A percentile compares a stretch with the other conserved stretches of the same genome.
phyloP scores from a whole-genome alignment of 768 basidiomycete genomes.

The Daedaleopsis sinensis region DNA sequence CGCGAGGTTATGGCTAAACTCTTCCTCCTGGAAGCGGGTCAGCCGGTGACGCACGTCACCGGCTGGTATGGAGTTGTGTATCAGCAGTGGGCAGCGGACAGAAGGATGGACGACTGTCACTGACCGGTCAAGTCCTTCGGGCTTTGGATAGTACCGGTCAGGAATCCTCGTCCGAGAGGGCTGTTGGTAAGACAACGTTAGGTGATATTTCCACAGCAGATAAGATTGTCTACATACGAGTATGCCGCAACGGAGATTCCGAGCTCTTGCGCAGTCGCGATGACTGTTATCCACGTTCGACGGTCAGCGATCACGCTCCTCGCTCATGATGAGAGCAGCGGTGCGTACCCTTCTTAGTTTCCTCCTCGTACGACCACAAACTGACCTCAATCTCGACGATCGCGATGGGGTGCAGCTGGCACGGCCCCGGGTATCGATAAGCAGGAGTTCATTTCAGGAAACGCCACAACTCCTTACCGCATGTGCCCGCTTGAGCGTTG shows the following conservation, averaged over 20 bases:
- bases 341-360: constrained; percentile 45
- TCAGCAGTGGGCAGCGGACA: too few relatives aligned
- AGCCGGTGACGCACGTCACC: constrained; percentile 21
- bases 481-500: constrained; percentile 42
- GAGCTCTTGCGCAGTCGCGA: constrained; percentile 56
- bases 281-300: constrained; percentile 36
- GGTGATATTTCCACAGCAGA: neutral
- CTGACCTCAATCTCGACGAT: too few relatives aligned
- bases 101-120: too few relatives aligned
- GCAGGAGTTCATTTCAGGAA: too few relatives aligned
- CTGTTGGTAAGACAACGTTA: too few relatives aligned
- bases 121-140: too few relatives aligned
- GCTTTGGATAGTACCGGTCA: too few relatives aligned
- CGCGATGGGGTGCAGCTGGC: constrained; percentile 50
- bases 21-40: constrained; percentile 29
- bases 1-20: constrained; percentile 43
- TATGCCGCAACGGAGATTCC: constrained; percentile 61
- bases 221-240: constrained; percentile 42
- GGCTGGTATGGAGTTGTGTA: neutral
- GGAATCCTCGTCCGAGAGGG: too few relatives aligned
- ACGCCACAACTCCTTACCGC: constrained; percentile 37
- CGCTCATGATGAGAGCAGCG: too few relatives aligned
- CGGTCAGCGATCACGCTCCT: too few relatives aligned
- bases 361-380: constrained; percentile 55
- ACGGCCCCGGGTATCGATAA: too few relatives aligned